Percentiles rank a stretch among this genome's conserved stretches.
Evolutionary conservation across 176 grass and related monocot genomes (phyloP).

Genomic region (Zoysia japonica): DNA sequence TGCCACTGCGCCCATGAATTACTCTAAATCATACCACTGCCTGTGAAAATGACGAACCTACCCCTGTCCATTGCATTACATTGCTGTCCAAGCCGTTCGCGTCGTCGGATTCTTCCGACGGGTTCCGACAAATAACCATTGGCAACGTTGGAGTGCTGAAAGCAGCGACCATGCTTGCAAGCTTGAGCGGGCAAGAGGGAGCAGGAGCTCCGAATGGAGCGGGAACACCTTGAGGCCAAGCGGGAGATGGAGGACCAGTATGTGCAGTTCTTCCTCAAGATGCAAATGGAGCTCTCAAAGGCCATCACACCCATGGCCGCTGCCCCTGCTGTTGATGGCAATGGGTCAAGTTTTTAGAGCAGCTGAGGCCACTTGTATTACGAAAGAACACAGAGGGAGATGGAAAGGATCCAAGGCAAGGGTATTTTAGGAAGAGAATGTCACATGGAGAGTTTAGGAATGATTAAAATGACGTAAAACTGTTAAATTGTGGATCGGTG

Average conservation of each 20-base stretch:
- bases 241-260: constrained; percentile 72
- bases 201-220: constrained; percentile 79
- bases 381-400: too few relatives aligned
- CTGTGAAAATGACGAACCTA: too few relatives aligned
- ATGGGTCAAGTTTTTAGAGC: constrained; percentile 34
- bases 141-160: constrained; percentile 18
- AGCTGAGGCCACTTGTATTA: background rate
- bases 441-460: too few relatives aligned
- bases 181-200: constrained; percentile 60
- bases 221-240: constrained; percentile 59
- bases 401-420: too few relatives aligned
- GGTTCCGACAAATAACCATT: constrained; percentile 63
- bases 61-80: too few relatives aligned
- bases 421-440: too few relatives aligned
- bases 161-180: constrained; percentile 38
- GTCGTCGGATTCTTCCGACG: constrained; percentile 75
- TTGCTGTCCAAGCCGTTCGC: constrained; percentile 40
- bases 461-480: too few relatives aligned
- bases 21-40: too few relatives aligned
- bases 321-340: constrained; percentile 16
- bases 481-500: too few relatives aligned
- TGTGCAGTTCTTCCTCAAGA: constrained; percentile 90
- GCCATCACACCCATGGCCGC: constrained; percentile 24
- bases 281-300: constrained; percentile 73
- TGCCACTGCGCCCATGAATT: too few relatives aligned